Base-by-base conservation (phyloP, 2,329 filamentous ascomycete species). In the Aspergillus transmontanensis region DNA sequence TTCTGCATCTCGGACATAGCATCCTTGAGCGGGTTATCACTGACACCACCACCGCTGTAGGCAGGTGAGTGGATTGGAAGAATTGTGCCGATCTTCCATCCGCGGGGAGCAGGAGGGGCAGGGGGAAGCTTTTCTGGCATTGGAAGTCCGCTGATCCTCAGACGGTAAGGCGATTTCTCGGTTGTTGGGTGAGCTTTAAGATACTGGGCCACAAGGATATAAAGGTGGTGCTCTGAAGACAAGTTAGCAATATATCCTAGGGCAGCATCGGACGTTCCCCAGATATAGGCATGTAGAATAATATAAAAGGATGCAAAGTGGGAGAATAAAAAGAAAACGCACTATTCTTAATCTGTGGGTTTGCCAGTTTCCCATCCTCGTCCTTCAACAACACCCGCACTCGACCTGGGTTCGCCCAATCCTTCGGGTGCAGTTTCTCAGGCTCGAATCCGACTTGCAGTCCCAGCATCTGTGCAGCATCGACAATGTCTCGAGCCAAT, bases 401-500 rank as follows among this genome's bases (percentile, higher is more conserved):
- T 63, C 95, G 86, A 4, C 95, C 95, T 14, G 95, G 95, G 81
- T 99, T 99, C 61, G 90, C 90, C 95, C 95, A 99, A 82, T 99
- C 95, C 81, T 95, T 94, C 7, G 95, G 95, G 79, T 99, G 95
- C 64, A 89, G 86, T 83, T 97, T 97, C 75, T 91, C 90, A 1
- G 94, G 92, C 81, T 99, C 95, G 76, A 97, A 90, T 9, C 95
- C 88, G n/a, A 78, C 75, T 36, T 74, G 72, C 62, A 82, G 59
- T 7, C 89, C 86, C 64, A 97, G 85, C 53, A 84, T 80, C 48
- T 89, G 88, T 78, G 91, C 91, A n/a, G 94, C 94, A 75, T 92
- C 90, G 51, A 93, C 90, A 75, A 99, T 94, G 73, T 95, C 92
- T 72, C 91, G 87, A 9, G 95, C 95, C 48, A 99, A 85, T 32